Evolutionary conservation across 257 asterid genomes (phyloP).

Genomic region (Fraxinus excelsior): DNA sequence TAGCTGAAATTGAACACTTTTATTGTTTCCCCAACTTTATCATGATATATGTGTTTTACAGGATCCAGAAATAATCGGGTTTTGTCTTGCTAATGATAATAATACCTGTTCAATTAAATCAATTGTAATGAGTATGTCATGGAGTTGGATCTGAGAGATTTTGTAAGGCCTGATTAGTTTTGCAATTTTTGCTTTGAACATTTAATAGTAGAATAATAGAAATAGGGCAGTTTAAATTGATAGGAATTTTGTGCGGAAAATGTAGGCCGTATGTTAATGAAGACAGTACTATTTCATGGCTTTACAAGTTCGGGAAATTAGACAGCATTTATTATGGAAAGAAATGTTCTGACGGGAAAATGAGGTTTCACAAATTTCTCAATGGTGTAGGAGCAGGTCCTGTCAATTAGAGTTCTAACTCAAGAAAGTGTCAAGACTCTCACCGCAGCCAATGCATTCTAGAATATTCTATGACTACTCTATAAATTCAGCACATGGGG

Average conservation of each 20-base stretch:
- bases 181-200: background rate
- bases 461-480: no score
- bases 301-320: background rate
- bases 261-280: background rate
- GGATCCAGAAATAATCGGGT: background rate
- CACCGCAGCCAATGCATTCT: no score
- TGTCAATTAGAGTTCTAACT: background rate
- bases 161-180: background rate
- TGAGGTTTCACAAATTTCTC: background rate
- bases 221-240: background rate
- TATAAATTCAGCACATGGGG: no score
- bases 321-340: background rate
- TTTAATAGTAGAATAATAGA: no score
- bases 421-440: no score
- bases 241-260: background rate
- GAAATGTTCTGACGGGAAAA: background rate
- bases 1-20: background rate
- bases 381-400: background rate
- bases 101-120: background rate
- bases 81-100: background rate
- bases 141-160: conserved; percentile 19
- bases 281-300: background rate
- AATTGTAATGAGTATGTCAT: background rate
- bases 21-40: background rate
- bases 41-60: background rate